These are phyloP conservation scores for Trametes hirsuta DNA, from an alignment of 1,284 basidiomycete species.

Conservation along the genomic window DNA sequence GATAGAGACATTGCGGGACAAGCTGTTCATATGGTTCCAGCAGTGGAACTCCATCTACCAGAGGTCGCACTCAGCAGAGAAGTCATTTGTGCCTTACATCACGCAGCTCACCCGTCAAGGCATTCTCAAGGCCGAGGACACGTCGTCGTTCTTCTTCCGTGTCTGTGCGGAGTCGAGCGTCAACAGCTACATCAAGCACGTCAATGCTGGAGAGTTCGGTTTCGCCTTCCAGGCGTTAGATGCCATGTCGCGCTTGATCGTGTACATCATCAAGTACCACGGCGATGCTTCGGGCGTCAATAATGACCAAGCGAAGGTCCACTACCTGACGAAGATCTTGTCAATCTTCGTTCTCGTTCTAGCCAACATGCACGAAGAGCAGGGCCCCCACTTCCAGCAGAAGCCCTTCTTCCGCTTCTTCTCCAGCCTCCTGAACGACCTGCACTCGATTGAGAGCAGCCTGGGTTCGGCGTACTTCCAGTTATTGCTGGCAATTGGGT, in stretches of 20 bases:
- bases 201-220: slow-evolving; percentile 76
- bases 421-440: slow-evolving; percentile 93
- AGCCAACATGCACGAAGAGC: slow-evolving; percentile 94
- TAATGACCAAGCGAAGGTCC: slow-evolving; percentile 93
- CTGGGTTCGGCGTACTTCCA: slow-evolving; percentile 90
- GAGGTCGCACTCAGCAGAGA: slow-evolving; percentile 88
- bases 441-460: slow-evolving; percentile 83
- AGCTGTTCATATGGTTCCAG: slow-evolving; percentile 77
- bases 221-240: slow-evolving; percentile 92
- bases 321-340: slow-evolving; percentile 97
- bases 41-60: slow-evolving; percentile 98
- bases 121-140: slow-evolving; percentile 94
- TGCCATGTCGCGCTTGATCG: slow-evolving; percentile 93
- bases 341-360: slow-evolving; percentile 97
- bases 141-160: slow-evolving; percentile 98
- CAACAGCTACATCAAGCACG: slow-evolving; percentile 88
- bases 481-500: slow-evolving; percentile 88
- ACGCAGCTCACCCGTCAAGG: slow-evolving; percentile 96
- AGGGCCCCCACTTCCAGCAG: slow-evolving; percentile 90
- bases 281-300: slow-evolving; percentile 89
- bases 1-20: slow-evolving; percentile 71
- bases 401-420: slow-evolving; percentile 99
- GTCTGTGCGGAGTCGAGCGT: slow-evolving; percentile 97
- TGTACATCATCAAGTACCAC: slow-evolving; percentile 99
- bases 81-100: slow-evolving; percentile 97